Base-by-base conservation (phyloP, 2,329 filamentous ascomycete genomes). In the Hypomyces perniciosus region DNA sequence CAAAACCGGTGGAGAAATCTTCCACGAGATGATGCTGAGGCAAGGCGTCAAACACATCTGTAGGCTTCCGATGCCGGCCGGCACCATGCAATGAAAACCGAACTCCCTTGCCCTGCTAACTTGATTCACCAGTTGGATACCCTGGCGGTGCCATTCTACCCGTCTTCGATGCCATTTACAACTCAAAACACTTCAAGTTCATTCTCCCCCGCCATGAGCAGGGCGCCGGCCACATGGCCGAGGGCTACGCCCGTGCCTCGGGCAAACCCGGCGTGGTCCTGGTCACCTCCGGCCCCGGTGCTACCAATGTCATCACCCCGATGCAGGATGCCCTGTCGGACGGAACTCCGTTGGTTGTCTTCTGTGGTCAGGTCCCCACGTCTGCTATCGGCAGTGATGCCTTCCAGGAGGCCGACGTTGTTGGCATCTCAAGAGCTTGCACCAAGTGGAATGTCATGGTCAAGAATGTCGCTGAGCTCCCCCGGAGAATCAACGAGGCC, bases 371-470 rank as follows among this genome's bases (percentile, higher is more conserved):
- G 81, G 93, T 99, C 54, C 79, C 83, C 6, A 97, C 92, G 34
- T 83, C 80, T 43, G 87, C 90, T 49, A 96, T 97, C 69, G 93
- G 93, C 55, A 95, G 88, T 56, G 92, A 97, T 68, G 90, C 90
- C 51, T 97, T 97, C 79, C 93, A 99, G 69, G 93, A 97, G 72
- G 91, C 90, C 53, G 93, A 99, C 65, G 85, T 95, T 34, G 78
- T 96, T 53, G 92, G 92, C 60, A 97, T 99, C 68, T 95, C 90
- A 33, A 82, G 92, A 63, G 85, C 91, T 20, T 96, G 91, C 78
- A 96, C 91, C 60, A 97, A 97, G 76, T 99, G 93, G 93, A 97
- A 97, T 63, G 90, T 95, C 54, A 95, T 97, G 90, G 90, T 96
- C 44, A 96, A 95, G 79, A 92, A 86, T 68, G 84, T 96, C 50